Evolutionary conservation across 1,139 yeast genomes (phyloP), one percentile per base, ranked within the genome.

Genomic region (Saccharomycopsis hybrid): DNA sequence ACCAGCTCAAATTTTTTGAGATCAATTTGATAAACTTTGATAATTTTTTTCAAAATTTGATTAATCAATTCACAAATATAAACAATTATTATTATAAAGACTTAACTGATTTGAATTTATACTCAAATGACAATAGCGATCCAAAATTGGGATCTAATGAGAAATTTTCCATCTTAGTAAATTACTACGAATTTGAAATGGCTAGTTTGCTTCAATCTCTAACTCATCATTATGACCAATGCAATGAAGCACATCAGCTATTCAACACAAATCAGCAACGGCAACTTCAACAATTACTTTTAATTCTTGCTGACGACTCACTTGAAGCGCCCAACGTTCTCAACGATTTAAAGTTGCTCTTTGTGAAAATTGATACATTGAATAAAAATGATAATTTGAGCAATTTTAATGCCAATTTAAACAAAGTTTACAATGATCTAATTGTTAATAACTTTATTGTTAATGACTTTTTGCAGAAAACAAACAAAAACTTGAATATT

Each of bases 21-120:
- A 43, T 35, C 13, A 46, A 50, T 13, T 36, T 52, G 24, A 8
- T 50, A 4, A 47, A 35, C 18, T 52, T 82, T 65, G 40, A 84
- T 78, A 55, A 92, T 90, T 66, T 73, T 78, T 69, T 94, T 97
- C 59, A 92, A 71, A 43, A 92, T 85, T 64, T 92, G 73, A 69
- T 92, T 97, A 29, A 97, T 97, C 45, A 47, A 27, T 52, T 47
- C 46, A 56, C 85, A 77, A 64, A 94, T 73, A 66, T 85, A 90
- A 31, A 88, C 89, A 35, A 39, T 25, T 46, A 43, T 52, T 66
- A 60, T 46, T 64, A 64, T 18, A 44, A 35, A 9, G 55, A 52
- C 25, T 36, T 52, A n/a, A 32, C 47, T 18, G 55, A 52, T 3
- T 45, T 52, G 37, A 52, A 47, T 30, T 41, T 52, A n/a, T 52